These are phyloP conservation scores for Elaeagnus macrophylla DNA, from an alignment of 306 rosid genomes.

Conservation along the genomic window DNA sequence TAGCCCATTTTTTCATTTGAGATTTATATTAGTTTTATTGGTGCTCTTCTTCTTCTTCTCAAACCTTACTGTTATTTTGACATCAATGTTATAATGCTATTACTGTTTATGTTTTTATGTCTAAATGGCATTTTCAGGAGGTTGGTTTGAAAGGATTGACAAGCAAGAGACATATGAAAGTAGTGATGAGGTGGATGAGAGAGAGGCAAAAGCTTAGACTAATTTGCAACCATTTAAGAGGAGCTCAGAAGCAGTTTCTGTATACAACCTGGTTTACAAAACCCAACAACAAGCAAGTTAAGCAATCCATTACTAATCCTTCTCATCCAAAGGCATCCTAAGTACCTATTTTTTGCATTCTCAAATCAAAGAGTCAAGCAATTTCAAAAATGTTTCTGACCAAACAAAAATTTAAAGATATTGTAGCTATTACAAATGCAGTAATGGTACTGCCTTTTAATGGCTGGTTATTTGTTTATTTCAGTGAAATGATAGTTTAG, in stretches of 20 bases:
- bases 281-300: conserved; percentile 24
- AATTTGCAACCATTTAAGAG: conserved; percentile 61
- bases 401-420: too few species aligned
- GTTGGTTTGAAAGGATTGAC: conserved; percentile 73
- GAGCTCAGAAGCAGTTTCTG: conserved; percentile 74
- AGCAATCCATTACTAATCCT: conserved; percentile 16
- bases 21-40: too few species aligned
- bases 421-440: too few species aligned
- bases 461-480: too few species aligned
- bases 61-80: too few species aligned
- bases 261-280: conserved; percentile 81
- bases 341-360: neutral
- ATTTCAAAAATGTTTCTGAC: too few species aligned
- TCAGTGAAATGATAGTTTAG: too few species aligned
- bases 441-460: too few species aligned
- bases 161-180: conserved; percentile 84
- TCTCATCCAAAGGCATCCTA: conserved; percentile 27
- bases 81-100: too few species aligned
- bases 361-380: too few species aligned
- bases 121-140: conserved; percentile 29
- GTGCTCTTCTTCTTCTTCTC: too few species aligned
- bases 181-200: conserved; percentile 86
- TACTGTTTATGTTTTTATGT: neutral
- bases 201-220: conserved; percentile 78
- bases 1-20: too few species aligned